Percentiles rank a stretch among this genome's conserved stretches.
Evolutionary conservation across 1,139 yeast species (phyloP).

Genomic region (Hanseniaspora uvarum): DNA sequence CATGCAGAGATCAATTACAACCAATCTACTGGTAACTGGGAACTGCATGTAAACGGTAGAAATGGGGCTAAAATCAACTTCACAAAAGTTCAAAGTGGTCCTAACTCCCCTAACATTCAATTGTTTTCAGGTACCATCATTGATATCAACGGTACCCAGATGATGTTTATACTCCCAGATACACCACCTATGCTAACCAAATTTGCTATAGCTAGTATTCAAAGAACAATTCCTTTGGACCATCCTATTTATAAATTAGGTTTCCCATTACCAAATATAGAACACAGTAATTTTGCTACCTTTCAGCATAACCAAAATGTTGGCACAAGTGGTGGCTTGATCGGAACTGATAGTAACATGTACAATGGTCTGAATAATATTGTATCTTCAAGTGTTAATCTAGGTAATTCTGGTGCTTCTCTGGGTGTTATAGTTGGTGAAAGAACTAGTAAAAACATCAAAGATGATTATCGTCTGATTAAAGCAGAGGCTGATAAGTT

Average conservation of each 20-base stretch:
- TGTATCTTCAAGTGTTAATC: conserved; percentile 8
- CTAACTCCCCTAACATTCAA: conserved; percentile 40
- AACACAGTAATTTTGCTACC: conserved; percentile 14
- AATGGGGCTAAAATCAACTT: conserved; percentile 89
- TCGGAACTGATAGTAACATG: background rate
- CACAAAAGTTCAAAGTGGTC: conserved; percentile 43
- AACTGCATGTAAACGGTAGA: conserved; percentile 68
- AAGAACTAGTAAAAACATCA: conserved; percentile 10
- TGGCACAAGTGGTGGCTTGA: background rate
- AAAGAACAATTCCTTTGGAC: conserved; percentile 14
- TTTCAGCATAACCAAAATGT: background rate
- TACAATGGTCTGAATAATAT: conserved; percentile 4
- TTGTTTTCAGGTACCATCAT: conserved; percentile 76
- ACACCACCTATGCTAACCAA: conserved; percentile 60
- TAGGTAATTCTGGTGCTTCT: conserved; percentile 14
- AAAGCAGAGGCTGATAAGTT: conserved; percentile 24
- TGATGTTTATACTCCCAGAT: conserved; percentile 97
- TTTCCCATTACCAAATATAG: conserved; percentile 25
- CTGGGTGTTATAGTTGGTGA: conserved; percentile 14
- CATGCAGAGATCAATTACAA: conserved; percentile 82
- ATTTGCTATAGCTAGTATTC: conserved; percentile 36
- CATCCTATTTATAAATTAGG: conserved; percentile 21
- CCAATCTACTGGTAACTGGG: conserved; percentile 71
- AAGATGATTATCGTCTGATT: conserved; percentile 8
- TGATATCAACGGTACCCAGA: conserved; percentile 94